Evolutionary conservation across 352 stramenopile genomes (phyloP).

Genomic region (Globisporangium radiosum): DNA sequence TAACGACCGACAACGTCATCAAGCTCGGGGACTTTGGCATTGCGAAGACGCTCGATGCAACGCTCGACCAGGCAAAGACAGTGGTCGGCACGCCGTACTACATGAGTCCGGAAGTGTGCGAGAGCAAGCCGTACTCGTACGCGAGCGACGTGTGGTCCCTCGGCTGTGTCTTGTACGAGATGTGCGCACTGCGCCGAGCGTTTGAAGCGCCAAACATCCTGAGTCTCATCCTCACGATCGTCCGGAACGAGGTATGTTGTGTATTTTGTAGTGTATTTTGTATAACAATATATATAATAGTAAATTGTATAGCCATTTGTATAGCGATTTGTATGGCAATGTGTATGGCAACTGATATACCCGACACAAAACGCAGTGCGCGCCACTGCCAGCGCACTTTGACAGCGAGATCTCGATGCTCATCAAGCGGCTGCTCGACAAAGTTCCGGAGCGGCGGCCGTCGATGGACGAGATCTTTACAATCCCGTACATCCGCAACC

Average conservation of each 20-base stretch:
- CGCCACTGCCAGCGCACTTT: conserved; percentile 47
- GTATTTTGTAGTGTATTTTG: neutral
- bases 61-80: conserved; percentile 81
- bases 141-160: conserved; percentile 92
- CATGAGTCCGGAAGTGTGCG: conserved; percentile 91
- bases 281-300: conserved; percentile 20
- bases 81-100: conserved; percentile 92
- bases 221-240: conserved; percentile 78
- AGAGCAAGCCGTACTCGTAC: conserved; percentile 90
- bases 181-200: conserved; percentile 74
- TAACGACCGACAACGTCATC: conserved; percentile 79
- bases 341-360: conserved; percentile 1
- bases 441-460: conserved; percentile 47
- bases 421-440: conserved; percentile 52
- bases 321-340: conserved; percentile 27
- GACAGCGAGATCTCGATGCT: conserved; percentile 49
- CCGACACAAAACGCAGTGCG: neutral
- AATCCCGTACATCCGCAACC: conserved; percentile 64
- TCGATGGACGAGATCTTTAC: conserved; percentile 74
- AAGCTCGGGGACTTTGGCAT: conserved; percentile 94
- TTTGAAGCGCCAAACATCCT: conserved; percentile 85
- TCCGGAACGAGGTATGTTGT: conserved; percentile 59
- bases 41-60: conserved; percentile 79
- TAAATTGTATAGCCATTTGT: neutral
- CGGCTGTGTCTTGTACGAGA: conserved; percentile 89